Conservation (phyloP, 2,329 filamentous ascomycete genomes). For the Penicillium sp. region DNA sequence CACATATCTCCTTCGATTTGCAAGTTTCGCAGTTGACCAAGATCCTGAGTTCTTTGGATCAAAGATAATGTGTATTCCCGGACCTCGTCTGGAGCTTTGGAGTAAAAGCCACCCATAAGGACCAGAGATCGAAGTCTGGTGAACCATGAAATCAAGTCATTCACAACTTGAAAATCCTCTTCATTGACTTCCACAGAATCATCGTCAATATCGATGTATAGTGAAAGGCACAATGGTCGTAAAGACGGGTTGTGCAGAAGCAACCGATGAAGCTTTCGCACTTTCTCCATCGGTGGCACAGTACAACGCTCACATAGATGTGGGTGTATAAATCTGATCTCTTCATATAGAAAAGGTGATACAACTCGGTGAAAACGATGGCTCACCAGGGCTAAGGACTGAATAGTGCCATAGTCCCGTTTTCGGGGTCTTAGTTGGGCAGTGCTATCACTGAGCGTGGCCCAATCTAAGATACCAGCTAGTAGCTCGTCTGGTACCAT, state of each 20-base stretch:
- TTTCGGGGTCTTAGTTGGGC: neutral
- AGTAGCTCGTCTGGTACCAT: conserved; percentile 2
- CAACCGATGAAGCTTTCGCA: conserved; percentile 1
- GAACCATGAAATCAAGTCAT: conserved; percentile 6
- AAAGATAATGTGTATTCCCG: neutral
- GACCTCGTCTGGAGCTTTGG: neutral
- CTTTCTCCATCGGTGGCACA: neutral
- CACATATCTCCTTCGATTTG: conserved; percentile 1
- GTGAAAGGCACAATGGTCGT: neutral
- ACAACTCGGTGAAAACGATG: neutral
- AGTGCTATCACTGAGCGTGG: neutral
- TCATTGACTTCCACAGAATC: neutral
- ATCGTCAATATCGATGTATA: conserved; percentile 6
- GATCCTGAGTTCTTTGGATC: neutral
- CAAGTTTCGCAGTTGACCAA: neutral
- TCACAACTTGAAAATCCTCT: neutral
- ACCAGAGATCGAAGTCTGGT: neutral
- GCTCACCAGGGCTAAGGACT: conserved; percentile 1
- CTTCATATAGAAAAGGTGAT: conserved; percentile 2
- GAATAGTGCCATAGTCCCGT: neutral
- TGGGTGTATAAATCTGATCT: neutral
- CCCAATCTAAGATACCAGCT: neutral
- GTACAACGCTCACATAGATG: neutral
- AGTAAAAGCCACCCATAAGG: conserved; percentile 3
- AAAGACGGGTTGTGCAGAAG: neutral